Base-by-base conservation (phyloP, 352 stramenopile species). In the Phytopythium vexans region DNA sequence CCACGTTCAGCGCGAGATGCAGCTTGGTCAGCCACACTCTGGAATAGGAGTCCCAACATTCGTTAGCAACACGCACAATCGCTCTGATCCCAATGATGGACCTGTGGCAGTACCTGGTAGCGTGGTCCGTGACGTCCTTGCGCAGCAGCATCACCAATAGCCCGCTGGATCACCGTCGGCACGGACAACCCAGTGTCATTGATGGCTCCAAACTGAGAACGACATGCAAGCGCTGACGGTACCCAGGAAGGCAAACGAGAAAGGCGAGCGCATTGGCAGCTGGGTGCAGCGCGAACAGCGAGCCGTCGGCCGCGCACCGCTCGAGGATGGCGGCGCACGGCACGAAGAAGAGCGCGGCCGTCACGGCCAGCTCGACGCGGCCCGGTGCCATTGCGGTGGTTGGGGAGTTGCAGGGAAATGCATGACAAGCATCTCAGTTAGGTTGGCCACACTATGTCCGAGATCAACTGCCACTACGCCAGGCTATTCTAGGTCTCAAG, bases 11-110 rank as follows among this genome's bases (percentile, higher is more conserved):
- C 9, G 68, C 43, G 15, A 90, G 55, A 36, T 90, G 80, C 43
- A 79, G 47, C 63, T 88, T 75, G 12, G 77, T 80, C 35, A 88
- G 40, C 53, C 62, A 64, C 21, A 83, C 65, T 36, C 77, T 89
- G 50, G 4, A 45, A 0, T 0, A n/a, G 55, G 0, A 54, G 36
- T 10, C 49, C 34, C 27, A 61, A 61, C 15, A 47, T 46, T 38
- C 16, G 34, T 54, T 31, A 42, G 36, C 8, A 36, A 49, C n/a
- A 36, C 33, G 14, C n/a, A 39, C 12, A 10, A n/a, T 39, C 46
- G 4, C 41, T 37, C 11, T 15, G 12, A 31, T 48, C 4, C 12
- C 16, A 14, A 16, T 10, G 16, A 31, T 21, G 27, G 43, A 35
- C 53, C 1, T 27, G 21, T 27, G 21, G 2, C 2, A 27, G 7